Evolutionary conservation across 305 asterid genomes (phyloP).

Genomic region (Fraxinus paxiana): DNA sequence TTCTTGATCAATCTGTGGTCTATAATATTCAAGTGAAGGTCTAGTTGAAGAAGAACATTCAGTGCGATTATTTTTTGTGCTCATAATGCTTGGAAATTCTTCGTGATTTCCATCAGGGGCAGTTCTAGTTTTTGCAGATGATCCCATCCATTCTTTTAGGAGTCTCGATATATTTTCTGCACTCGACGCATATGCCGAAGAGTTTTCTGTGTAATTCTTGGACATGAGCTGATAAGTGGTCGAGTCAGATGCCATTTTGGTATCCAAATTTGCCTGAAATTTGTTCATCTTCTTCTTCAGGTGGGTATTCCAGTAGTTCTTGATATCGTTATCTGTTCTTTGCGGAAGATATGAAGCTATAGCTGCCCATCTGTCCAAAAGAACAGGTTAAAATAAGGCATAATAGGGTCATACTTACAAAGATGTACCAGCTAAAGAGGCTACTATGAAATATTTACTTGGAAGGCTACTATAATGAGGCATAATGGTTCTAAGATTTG

Average conservation of each 20-base stretch:
- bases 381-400: neutral
- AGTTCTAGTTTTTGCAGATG: conserved; percentile 21
- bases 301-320: conserved; percentile 51
- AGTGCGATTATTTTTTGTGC: neutral
- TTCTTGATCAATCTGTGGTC: conserved; percentile 3
- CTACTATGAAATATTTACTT: neutral
- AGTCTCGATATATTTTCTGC: conserved; percentile 44
- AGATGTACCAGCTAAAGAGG: neutral
- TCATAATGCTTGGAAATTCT: neutral
- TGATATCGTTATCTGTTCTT: conserved; percentile 47
- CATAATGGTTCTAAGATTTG: neutral
- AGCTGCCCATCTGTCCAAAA: conserved; percentile 43
- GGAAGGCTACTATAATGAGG: neutral
- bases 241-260: conserved; percentile 17
- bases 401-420: neutral
- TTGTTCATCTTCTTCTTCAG: conserved; percentile 40
- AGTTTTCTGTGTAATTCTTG: neutral
- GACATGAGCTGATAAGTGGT: neutral
- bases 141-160: conserved; percentile 46
- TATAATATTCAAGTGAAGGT: conserved; percentile 9
- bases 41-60: neutral
- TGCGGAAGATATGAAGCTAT: conserved; percentile 52
- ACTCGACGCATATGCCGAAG: conserved; percentile 37
- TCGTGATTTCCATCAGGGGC: neutral
- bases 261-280: conserved; percentile 21